These are phyloP conservation scores for Serendipita sp. DNA, from an alignment of 768 basidiomycete species.

Conservation along the genomic window DNA sequence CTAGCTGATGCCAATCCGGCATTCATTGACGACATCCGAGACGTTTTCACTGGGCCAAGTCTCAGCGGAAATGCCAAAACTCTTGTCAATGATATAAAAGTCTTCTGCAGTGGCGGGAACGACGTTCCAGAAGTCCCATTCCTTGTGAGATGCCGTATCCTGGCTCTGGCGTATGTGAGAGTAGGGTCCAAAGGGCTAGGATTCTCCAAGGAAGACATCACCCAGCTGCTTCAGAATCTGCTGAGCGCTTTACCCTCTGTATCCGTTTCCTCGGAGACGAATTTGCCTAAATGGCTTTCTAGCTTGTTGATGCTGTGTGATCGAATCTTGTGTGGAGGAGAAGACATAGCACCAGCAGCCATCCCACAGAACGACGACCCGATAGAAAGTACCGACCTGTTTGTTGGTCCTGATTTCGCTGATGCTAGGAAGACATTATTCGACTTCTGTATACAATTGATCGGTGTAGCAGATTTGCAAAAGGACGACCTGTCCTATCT, in stretches of 20 bases:
- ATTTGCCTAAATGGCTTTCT: slow-evolving; percentile 72
- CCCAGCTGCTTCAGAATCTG: slow-evolving; percentile 48
- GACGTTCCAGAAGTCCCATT: slow-evolving; percentile 61
- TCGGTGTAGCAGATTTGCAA: slow-evolving; percentile 45
- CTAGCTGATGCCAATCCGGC: slow-evolving; percentile 79
- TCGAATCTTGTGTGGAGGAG: slow-evolving; percentile 57
- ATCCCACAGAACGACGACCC: slow-evolving; percentile 59
- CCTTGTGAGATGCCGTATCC: slow-evolving; percentile 66
- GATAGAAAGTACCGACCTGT: slow-evolving; percentile 30
- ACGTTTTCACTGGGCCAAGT: slow-evolving; percentile 55
- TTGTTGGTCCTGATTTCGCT: slow-evolving; percentile 41
- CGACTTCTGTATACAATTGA: slow-evolving; percentile 58
- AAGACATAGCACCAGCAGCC: slow-evolving; percentile 48
- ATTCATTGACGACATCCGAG: slow-evolving; percentile 76
- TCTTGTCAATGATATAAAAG: slow-evolving; percentile 59
- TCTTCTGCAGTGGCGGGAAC: slow-evolving; percentile 46
- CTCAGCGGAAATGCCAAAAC: slow-evolving; percentile 45
- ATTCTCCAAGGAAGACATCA: slow-evolving; percentile 23
- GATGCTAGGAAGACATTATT: slow-evolving; percentile 55
- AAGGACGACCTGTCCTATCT: slow-evolving; percentile 71
- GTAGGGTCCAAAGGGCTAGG: slow-evolving; percentile 19
- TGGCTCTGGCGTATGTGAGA: slow-evolving; percentile 41
- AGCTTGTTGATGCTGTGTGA: slow-evolving; percentile 76
- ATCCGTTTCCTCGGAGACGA: slow-evolving; percentile 32
- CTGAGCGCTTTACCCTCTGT: slow-evolving; percentile 42